A percentile compares a stretch with the other conserved stretches of the same genome.
Conservation (phyloP, 202 grass and related monocot species). For the Bolboschoenoplectus hybrid region DNA sequence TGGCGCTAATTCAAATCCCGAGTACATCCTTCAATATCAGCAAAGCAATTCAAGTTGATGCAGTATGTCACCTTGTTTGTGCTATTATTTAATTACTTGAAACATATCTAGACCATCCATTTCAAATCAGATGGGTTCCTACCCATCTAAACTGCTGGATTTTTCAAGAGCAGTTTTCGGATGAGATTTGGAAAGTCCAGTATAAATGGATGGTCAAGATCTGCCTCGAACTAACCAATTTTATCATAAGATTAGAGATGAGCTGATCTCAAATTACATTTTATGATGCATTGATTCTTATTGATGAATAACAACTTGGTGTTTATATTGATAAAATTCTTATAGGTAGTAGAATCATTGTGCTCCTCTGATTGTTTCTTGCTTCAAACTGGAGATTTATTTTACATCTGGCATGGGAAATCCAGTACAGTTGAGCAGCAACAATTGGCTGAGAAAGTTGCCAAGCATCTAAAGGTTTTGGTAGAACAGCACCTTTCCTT, state of each 20-base stretch:
- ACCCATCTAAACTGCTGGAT: not conserved
- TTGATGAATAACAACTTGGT: not conserved
- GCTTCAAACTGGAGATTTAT: constrained; percentile 73
- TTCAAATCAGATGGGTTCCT: not conserved
- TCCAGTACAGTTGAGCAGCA: constrained; percentile 80
- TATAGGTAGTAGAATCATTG: constrained; percentile 68
- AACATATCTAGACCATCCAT: not conserved
- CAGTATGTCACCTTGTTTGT: constrained; percentile 22
- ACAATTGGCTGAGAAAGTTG: constrained; percentile 78
- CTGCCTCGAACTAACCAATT: not conserved
- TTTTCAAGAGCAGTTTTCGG: not conserved
- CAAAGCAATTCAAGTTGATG: constrained; percentile 83
- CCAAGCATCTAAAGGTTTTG: constrained; percentile 91
- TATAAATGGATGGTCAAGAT: not conserved
- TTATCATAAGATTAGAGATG: not conserved
- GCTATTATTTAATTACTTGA: not conserved
- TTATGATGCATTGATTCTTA: not conserved
- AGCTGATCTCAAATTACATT: not conserved
- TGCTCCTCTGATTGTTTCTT: constrained; percentile 80
- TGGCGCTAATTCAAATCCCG: constrained; percentile 69
- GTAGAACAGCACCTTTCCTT: not conserved
- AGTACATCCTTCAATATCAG: constrained; percentile 67
- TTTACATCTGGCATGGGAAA: constrained; percentile 78
- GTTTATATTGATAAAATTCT: constrained; percentile 17
- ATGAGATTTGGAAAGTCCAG: not conserved